Percentiles rank a stretch among this genome's conserved stretches.
Evolutionary conservation across 2,329 filamentous ascomycete genomes (phyloP).

Genomic region (Epichloe coenophiala): DNA sequence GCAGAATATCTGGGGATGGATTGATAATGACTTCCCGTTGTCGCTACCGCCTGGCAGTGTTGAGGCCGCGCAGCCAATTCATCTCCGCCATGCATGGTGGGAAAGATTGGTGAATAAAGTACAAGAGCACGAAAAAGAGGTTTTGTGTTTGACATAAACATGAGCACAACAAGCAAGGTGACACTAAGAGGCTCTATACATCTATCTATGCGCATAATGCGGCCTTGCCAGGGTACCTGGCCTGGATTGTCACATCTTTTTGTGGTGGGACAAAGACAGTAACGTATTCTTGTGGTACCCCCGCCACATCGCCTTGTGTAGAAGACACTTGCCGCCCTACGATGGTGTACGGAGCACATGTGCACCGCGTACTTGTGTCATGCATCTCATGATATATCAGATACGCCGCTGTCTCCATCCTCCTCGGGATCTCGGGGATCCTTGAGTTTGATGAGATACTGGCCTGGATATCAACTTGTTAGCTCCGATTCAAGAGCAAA

Average conservation of each 20-base stretch:
- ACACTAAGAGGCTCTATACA: neutral
- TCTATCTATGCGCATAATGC: neutral
- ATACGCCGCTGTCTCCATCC: constrained; percentile 25
- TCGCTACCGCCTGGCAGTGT: constrained; percentile 3
- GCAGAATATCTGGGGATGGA: constrained; percentile 22
- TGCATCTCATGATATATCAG: constrained; percentile 11
- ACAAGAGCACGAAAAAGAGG: constrained; percentile 18
- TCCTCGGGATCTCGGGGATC: constrained; percentile 16
- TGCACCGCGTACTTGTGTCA: neutral
- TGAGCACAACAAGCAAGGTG: neutral
- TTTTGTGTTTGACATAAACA: constrained; percentile 24
- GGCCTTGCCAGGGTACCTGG: too few species aligned
- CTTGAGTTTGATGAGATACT: constrained; percentile 24
- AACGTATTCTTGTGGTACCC: neutral
- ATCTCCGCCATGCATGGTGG: constrained; percentile 24
- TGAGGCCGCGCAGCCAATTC: constrained; percentile 12
- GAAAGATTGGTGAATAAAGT: constrained; percentile 23
- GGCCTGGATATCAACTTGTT: constrained; percentile 15
- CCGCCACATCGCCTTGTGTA: neutral
- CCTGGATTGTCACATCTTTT: too few species aligned
- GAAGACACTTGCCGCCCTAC: neutral
- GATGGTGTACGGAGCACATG: neutral
- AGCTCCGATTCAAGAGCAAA: constrained; percentile 6
- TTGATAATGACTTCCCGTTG: constrained; percentile 15
- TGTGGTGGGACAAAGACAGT: too few species aligned